Conservation (phyloP, 2,329 filamentous ascomycete species). For the Pseudocercospora fijiensis region DNA sequence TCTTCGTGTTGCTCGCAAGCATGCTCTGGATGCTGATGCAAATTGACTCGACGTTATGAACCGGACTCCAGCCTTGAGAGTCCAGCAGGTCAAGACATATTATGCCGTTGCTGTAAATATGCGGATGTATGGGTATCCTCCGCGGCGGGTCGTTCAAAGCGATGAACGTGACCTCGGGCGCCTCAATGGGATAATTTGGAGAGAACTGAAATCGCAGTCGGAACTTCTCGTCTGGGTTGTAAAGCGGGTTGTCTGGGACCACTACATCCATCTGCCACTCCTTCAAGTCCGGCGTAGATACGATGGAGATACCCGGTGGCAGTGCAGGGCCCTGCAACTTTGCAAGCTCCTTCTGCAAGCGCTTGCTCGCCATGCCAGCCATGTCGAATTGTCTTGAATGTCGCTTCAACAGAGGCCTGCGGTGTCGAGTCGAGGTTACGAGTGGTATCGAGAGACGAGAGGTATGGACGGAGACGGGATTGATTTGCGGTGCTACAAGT, state of each 20-base stretch:
- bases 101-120: constrained; percentile 98
- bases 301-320: constrained; percentile 70
- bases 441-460: neutral
- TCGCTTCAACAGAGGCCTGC: neutral
- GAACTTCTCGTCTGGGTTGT: constrained; percentile 69
- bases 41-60: constrained; percentile 94
- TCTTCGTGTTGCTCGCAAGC: constrained; percentile 90
- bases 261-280: constrained; percentile 91
- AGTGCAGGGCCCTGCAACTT: constrained; percentile 58
- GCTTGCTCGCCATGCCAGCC: constrained; percentile 39
- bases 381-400: constrained; percentile 21
- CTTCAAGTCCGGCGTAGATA: constrained; percentile 76
- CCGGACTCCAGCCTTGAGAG: constrained; percentile 86
- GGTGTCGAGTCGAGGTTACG: neutral
- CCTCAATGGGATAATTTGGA: constrained; percentile 86
- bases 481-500: neutral
- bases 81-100: constrained; percentile 95
- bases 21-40: constrained; percentile 98
- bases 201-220: constrained; percentile 85
- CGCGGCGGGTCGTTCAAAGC: constrained; percentile 54
- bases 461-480: neutral
- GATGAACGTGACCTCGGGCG: constrained; percentile 90
- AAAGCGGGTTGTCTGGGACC: constrained; percentile 92
- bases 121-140: constrained; percentile 87
- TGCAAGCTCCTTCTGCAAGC: constrained; percentile 54